Evolutionary conservation across 2,329 filamentous ascomycete genomes (phyloP), one percentile per base, ranked within the genome.

Genomic region (Xylariaceae sp.): DNA sequence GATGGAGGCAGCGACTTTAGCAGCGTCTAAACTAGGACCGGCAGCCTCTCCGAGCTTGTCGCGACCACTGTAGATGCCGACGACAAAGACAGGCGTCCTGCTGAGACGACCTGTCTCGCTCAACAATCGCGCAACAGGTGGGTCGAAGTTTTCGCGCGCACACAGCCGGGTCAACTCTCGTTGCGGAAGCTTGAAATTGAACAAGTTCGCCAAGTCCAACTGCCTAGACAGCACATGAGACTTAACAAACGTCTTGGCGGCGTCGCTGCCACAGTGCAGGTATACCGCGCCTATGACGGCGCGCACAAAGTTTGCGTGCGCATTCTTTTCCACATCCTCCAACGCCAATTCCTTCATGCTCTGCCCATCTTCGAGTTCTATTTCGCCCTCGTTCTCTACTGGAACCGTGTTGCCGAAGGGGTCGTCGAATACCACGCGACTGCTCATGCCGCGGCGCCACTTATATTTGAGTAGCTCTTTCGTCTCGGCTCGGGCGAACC

Each of bases 21-120:
- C 94, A 68, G 92, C 85, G 64, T 92, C 82, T 54, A 98, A 79
- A 74, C 85, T 93, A 45, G 88, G 79, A 21, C 90, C 95, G 17
- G 87, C 83, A n/a, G 88, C 95, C 78, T 99, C 94, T 53, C 94
- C 95, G 37, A 99, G 81, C 82, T 95, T 94, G 73, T 99, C 93
- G 59, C 82, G 81, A 48, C 94, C 95, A 65, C 90, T 96, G 79
- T 90, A 99, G 60, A 99, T 93, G 56, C 94, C 95, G 12, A 99
- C 93, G 26, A 97, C 87, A 70, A 89, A 98, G 14, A 99, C 95
- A 14, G 95, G 94, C 57, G 90, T 90, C 73, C 90, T 86, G 68
- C 90, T 95, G 65, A 84, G 75, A 56, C 95, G 87, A 72, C 95
- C 95, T 3, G 95, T 98, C 79, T 99, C 95, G 67, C 88, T 91